Base-by-base conservation (phyloP, 148 eudicot species). In the Rheum nobile region DNA sequence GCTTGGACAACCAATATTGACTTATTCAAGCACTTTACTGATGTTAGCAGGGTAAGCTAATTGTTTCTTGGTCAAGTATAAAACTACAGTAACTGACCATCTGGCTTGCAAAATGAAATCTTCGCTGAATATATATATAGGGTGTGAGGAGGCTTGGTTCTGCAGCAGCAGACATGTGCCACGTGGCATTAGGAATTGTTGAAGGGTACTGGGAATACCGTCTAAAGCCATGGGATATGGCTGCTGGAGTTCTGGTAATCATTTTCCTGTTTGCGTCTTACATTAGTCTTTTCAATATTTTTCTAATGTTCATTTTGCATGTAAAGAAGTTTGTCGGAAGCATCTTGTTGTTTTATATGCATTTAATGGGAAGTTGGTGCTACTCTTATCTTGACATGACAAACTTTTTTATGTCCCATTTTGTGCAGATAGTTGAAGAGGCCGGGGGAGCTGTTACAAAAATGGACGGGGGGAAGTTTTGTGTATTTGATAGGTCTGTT, bases 141-240 rank as follows among this genome's bases (percentile, higher is more conserved):
- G 99, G 99, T 71, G 99, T 95, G 77, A 87, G 99, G 82, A 92
- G 99, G 85, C 93, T 95, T 65, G 99, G 99, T 74, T 91, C 99
- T 73, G 99, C 99, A 72, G 92, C 99, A 35, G 99, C 92, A 42
- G 97, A 95, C 80, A 95, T 95, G 99, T 95, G 97, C 82, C 99
- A 95, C 73, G 99, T 95, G 39, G 99, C 99, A 76, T 77, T 95
- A 67, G 99, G 99, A 74, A 83, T 90, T 79, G 96, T 79, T 65
- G 99, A 95, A 85, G 90, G 89, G 35, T 95, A 92, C 71, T 95
- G 99, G 99, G 99, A 95, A 75, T 95, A 92, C 81, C 96, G 96
- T 75, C 82, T 95, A 55, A 95, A 95, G 82, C 99, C 99, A 48
- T 95, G 99, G 99, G 99, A 95, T 77, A 92, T 95, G 99, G 99